Percentiles rank a stretch among this genome's conserved stretches.
phyloP scores from a whole-genome alignment of 495 filamentous ascomycete genomes.

The Lasiosphaeria ovina region DNA sequence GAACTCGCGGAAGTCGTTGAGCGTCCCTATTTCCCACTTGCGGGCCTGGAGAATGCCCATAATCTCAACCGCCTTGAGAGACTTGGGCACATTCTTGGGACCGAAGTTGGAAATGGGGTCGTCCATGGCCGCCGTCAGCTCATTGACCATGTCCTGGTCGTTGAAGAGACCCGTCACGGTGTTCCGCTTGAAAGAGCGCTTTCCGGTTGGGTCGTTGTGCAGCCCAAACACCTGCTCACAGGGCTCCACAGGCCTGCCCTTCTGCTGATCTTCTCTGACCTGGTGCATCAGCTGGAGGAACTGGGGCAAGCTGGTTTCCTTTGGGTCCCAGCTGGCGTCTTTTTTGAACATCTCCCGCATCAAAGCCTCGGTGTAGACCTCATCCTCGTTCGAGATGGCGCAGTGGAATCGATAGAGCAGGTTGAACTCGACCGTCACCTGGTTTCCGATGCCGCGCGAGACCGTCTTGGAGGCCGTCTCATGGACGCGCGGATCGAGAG shows the following conservation, averaged over 20 bases:
- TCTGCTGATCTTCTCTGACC: conserved; percentile 1
- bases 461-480: conserved; percentile 52
- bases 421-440: conserved; percentile 77
- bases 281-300: conserved; percentile 61
- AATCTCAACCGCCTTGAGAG: conserved; percentile 69
- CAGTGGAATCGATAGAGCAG: conserved; percentile 73
- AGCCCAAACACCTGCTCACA: too few relatives aligned
- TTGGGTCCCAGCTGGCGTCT: conserved; percentile 49
- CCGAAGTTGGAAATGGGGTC: conserved; percentile 57
- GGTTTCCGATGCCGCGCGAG: conserved; percentile 68
- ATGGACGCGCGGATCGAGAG: conserved; percentile 68
- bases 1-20: conserved; percentile 80
- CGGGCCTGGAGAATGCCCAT: conserved; percentile 77
- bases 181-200: too few relatives aligned
- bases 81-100: conserved; percentile 64
- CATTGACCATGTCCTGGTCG: conserved; percentile 60
- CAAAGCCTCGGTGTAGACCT: conserved; percentile 63
- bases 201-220: too few relatives aligned
- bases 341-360: conserved; percentile 57
- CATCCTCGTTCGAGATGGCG: conserved; percentile 61
- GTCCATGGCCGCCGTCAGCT: conserved; percentile 62
- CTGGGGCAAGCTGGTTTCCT: conserved; percentile 57
- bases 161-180: conserved; percentile 49
- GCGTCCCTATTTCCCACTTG: conserved; percentile 69
- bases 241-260: too few relatives aligned